Conservation (phyloP, 148 eudicot genomes). For the Bassia scoparia region DNA sequence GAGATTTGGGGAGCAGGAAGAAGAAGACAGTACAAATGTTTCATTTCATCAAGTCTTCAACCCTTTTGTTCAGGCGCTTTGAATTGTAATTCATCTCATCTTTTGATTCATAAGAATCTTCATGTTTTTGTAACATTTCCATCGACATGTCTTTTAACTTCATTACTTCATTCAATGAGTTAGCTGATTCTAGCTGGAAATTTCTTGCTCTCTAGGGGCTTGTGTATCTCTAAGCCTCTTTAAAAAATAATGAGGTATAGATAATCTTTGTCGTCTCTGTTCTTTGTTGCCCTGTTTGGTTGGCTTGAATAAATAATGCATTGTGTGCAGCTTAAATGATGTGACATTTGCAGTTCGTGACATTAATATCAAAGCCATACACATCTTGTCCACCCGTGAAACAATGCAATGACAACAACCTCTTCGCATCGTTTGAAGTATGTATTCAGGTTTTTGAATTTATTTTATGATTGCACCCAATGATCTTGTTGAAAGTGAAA, state of each 20-base stretch:
- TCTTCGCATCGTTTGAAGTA: slow-evolving; percentile 81
- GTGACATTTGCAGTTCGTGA: slow-evolving; percentile 52
- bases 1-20: too few relatives aligned
- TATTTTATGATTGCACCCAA: neutral
- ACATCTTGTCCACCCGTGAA: slow-evolving; percentile 93
- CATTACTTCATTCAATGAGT: slow-evolving; percentile 11
- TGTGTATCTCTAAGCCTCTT: slow-evolving; percentile 19
- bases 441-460: slow-evolving; percentile 15
- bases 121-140: neutral
- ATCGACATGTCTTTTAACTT: slow-evolving; percentile 2
- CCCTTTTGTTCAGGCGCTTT: too few relatives aligned
- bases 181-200: slow-evolving; percentile 22
- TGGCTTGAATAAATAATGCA: neutral
- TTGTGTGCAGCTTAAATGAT: neutral
- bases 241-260: neutral
- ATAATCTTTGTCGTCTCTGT: too few relatives aligned
- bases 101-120: too few relatives aligned
- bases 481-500: neutral
- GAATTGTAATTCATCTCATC: too few relatives aligned
- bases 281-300: neutral
- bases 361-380: slow-evolving; percentile 77
- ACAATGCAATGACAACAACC: slow-evolving; percentile 76
- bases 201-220: slow-evolving; percentile 25
- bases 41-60: too few relatives aligned
- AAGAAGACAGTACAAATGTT: too few relatives aligned